Conservation (phyloP, 768 basidiomycete genomes). For the Paxillus ammoniavirescens region DNA sequence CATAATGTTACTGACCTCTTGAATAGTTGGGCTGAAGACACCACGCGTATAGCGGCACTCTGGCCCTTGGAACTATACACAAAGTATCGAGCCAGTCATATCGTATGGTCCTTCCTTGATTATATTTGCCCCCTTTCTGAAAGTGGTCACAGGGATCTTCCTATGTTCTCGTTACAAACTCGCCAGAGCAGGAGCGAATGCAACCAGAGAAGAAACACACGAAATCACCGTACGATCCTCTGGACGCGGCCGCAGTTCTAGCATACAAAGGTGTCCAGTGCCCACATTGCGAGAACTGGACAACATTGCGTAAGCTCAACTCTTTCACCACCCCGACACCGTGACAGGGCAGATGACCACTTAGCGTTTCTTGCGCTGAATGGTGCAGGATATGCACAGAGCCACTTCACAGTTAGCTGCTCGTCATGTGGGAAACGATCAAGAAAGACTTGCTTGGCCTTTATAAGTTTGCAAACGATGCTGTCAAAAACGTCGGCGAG, state of each 20-base stretch:
- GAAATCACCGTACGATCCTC: constrained; percentile 7
- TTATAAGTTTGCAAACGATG: constrained; percentile 37
- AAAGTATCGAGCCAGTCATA: constrained; percentile 6
- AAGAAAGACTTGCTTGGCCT: constrained; percentile 38
- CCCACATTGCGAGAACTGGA: constrained; percentile 23
- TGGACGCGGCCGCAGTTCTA: constrained; percentile 23
- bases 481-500: constrained; percentile 13
- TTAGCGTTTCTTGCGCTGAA: constrained; percentile 37
- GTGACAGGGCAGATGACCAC: neutral
- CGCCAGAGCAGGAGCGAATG: constrained; percentile 6
- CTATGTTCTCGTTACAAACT: constrained; percentile 4
- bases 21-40: constrained; percentile 26
- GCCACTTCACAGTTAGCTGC: constrained; percentile 36
- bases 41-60: neutral
- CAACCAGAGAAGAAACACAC: constrained; percentile 1
- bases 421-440: constrained; percentile 33
- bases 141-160: constrained; percentile 6
- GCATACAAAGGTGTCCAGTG: constrained; percentile 25
- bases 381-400: constrained; percentile 49
- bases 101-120: constrained; percentile 7
- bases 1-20: neutral
- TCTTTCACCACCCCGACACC: neutral
- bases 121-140: neutral
- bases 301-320: constrained; percentile 20
- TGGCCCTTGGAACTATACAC: neutral